These are phyloP conservation scores for Helotiales sp. DNA, from an alignment of 2,329 filamentous ascomycete genomes.

Conservation along the genomic window DNA sequence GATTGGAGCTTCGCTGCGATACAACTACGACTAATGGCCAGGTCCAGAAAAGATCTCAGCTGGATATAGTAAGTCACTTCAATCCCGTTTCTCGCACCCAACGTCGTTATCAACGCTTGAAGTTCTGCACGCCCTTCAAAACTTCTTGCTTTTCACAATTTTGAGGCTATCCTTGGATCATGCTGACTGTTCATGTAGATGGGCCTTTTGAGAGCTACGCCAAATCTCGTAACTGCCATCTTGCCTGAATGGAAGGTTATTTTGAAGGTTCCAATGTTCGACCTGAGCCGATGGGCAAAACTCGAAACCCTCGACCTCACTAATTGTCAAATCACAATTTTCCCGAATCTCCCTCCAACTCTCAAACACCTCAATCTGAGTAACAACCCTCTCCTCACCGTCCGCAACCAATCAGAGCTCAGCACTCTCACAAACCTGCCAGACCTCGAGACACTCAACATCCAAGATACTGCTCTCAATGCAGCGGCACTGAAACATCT, in stretches of 20 bases:
- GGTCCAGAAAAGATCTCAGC: not conserved
- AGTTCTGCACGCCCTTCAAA: too few relatives aligned
- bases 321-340: slow-evolving; percentile 10
- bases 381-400: slow-evolving; percentile 15
- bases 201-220: slow-evolving; percentile 19
- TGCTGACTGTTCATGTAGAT: slow-evolving; percentile 12
- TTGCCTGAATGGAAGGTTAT: slow-evolving; percentile 18
- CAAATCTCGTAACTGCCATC: slow-evolving; percentile 21
- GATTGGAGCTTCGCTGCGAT: not conserved
- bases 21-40: slow-evolving; percentile 11
- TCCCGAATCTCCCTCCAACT: slow-evolving; percentile 29
- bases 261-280: slow-evolving; percentile 3
- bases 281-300: slow-evolving; percentile 18
- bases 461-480: slow-evolving; percentile 20
- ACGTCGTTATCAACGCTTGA: too few relatives aligned
- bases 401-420: slow-evolving; percentile 1
- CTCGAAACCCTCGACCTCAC: slow-evolving; percentile 29
- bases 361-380: slow-evolving; percentile 29
- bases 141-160: too few relatives aligned
- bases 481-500: slow-evolving; percentile 15
- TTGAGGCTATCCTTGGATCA: too few relatives aligned
- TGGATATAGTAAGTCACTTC: slow-evolving; percentile 24
- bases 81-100: not conserved
- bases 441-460: slow-evolving; percentile 30
- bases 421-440: slow-evolving; percentile 18